Evolutionary conservation across 768 basidiomycete species (phyloP).

Genomic region (Suillus ampliporus): DNA sequence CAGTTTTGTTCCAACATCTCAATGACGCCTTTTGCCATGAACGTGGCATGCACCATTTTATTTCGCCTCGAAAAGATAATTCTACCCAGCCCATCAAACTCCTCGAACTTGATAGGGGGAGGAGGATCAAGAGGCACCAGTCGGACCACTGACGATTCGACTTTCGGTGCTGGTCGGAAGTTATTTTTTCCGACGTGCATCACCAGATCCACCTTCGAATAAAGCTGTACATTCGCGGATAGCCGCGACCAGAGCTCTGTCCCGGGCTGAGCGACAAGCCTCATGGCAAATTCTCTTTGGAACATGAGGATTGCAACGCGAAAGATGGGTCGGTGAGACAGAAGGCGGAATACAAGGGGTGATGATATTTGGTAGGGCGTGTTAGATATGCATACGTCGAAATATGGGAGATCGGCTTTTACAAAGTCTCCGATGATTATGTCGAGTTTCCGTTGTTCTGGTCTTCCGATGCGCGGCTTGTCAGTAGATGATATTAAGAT

Average conservation of each 20-base stretch:
- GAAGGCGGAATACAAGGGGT: slow-evolving; percentile 93
- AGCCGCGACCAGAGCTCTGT: slow-evolving; percentile 91
- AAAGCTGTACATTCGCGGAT: slow-evolving; percentile 96
- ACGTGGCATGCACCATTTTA: slow-evolving; percentile 88
- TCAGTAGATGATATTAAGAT: neutral
- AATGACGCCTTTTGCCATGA: slow-evolving; percentile 92
- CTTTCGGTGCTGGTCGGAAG: slow-evolving; percentile 94
- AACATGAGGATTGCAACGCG: slow-evolving; percentile 99
- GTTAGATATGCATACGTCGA: slow-evolving; percentile 99
- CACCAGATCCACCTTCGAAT: slow-evolving; percentile 93
- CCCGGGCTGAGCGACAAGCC: slow-evolving; percentile 85
- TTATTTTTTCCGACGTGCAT: slow-evolving; percentile 98
- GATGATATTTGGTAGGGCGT: slow-evolving; percentile 99
- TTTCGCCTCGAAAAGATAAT: slow-evolving; percentile 91
- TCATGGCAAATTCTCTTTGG: slow-evolving; percentile 96
- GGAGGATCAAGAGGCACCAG: slow-evolving; percentile 93
- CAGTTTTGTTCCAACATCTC: slow-evolving; percentile 95
- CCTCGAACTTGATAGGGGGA: slow-evolving; percentile 93
- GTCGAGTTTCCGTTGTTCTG: slow-evolving; percentile 93
- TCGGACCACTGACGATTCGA: slow-evolving; percentile 92
- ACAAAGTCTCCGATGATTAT: slow-evolving; percentile 98
- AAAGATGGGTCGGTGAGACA: slow-evolving; percentile 94
- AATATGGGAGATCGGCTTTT: slow-evolving; percentile 97
- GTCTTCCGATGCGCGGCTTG: slow-evolving; percentile 52
- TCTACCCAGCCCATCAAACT: slow-evolving; percentile 94